A percentile compares a stretch with the other conserved stretches of the same genome.
phyloP scores from a whole-genome alignment of 148 eudicot species.

The Oxyria digyna region DNA sequence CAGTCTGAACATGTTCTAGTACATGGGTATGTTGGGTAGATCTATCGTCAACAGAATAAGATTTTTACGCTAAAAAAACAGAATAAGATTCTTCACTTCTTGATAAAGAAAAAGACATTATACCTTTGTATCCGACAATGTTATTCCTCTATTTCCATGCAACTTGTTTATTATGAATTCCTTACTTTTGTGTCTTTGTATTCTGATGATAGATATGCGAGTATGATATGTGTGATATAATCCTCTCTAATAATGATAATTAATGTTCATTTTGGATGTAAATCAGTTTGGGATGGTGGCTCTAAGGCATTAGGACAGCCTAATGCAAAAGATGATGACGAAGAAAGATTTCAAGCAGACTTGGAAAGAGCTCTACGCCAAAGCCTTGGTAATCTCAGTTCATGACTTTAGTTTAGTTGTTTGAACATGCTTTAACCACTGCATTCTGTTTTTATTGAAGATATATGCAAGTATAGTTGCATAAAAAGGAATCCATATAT shows the following conservation, averaged over 20 bases:
- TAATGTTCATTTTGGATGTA: slow-evolving; percentile 13
- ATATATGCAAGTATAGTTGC: no score
- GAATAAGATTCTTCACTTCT: background rate
- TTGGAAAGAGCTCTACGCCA: slow-evolving; percentile 71
- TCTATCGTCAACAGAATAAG: background rate
- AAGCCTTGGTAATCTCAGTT: slow-evolving; percentile 57
- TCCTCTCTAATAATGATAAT: background rate
- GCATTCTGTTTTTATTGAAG: background rate
- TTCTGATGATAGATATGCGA: background rate
- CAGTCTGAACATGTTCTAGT: background rate
- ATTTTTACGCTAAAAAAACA: no score
- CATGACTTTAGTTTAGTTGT: background rate
- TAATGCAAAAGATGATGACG: slow-evolving; percentile 78
- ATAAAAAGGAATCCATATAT: background rate
- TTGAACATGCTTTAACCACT: background rate
- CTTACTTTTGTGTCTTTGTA: background rate
- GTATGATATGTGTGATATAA: slow-evolving; percentile 4
- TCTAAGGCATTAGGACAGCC: slow-evolving; percentile 53
- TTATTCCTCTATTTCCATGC: background rate
- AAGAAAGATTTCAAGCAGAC: slow-evolving; percentile 92
- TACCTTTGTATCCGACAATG: background rate
- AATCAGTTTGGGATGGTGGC: slow-evolving; percentile 33
- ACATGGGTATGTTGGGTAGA: background rate
- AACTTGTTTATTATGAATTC: background rate
- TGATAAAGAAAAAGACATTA: background rate